Conservation (phyloP, 2,329 filamentous ascomycete species). For the Claviceps sp. region DNA sequence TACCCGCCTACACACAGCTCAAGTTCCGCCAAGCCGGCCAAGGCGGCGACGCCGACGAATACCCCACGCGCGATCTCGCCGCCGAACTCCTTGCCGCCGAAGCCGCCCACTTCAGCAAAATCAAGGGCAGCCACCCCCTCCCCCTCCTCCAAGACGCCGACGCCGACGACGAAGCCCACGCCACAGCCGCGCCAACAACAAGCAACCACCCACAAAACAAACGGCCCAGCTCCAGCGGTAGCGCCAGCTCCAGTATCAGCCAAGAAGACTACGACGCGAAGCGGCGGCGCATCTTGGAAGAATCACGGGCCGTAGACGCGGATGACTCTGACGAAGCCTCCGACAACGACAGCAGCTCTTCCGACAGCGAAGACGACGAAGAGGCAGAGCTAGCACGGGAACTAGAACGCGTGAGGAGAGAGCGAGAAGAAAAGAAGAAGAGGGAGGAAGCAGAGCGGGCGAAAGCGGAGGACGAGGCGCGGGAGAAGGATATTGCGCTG, state of each 20-base stretch:
- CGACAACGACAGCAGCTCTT: conserved; percentile 32
- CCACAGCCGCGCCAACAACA: neutral
- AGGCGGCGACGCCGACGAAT: conserved; percentile 62
- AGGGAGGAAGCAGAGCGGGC: conserved; percentile 59
- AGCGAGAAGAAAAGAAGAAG: conserved; percentile 35
- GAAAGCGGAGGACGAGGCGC: conserved; percentile 68
- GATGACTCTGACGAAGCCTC: conserved; percentile 44
- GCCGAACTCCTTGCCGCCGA: conserved; percentile 85
- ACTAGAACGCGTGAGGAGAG: conserved; percentile 82
- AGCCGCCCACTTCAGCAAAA: conserved; percentile 75
- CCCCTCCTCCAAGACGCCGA: conserved; percentile 25
- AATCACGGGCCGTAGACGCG: conserved; percentile 78
- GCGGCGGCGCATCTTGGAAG: conserved; percentile 72
- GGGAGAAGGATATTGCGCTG: conserved; percentile 77
- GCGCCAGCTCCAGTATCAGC: conserved; percentile 15
- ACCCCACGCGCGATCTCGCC: conserved; percentile 64
- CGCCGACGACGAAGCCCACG: conserved; percentile 33
- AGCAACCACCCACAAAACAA: conserved; percentile 32
- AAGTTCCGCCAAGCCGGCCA: conserved; percentile 83
- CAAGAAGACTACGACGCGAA: conserved; percentile 67
- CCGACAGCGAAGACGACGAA: conserved; percentile 37
- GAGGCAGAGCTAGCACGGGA: conserved; percentile 81
- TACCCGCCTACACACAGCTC: conserved; percentile 84
- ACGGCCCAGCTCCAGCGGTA: conserved; percentile 29
- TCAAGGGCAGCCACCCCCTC: conserved; percentile 37